Evolutionary conservation across 2,329 filamentous ascomycete species (phyloP), one percentile per base, ranked within the genome.

Genomic region (Aspergillus fructus): DNA sequence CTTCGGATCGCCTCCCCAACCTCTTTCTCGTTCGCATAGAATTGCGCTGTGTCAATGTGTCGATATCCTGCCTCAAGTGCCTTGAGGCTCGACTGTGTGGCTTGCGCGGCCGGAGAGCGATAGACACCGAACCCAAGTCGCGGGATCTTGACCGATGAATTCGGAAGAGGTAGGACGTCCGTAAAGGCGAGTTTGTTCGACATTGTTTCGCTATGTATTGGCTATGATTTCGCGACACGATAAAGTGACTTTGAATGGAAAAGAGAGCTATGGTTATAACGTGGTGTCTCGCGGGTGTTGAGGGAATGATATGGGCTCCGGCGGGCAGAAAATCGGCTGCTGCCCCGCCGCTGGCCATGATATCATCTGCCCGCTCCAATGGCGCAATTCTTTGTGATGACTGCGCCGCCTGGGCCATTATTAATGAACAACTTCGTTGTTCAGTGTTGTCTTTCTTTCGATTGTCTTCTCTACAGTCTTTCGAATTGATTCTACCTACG

Each of bases 81-180:
- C 45, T 78, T 77, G 3, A 84, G 74, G 62, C 83, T 85, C 1
- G 87, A 87, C 34, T 79, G 69, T 9, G 81, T 76, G 70, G 86
- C 89, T 60, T 79, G 76, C 42, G 80, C 68, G 39, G 77, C 69
- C 3, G 79, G 78, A 5, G 86, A 85, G 59, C 81, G 82, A 74
- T 89, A 91, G 59, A 90, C 87, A 49, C 89, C 89, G 66, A 91
- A 90, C 12, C 88, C 89, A 9, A 91, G 80, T 27, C 79, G 80
- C 23, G 89, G 89, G 17, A 91, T 87, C 54, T 75, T 75, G 62
- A 79, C 72, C 34, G 71, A 64, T 50, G 78, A 79, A 56, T 82
- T 81, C 33, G 77, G 75, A 40, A 86, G 78, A 42, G 80, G 71
- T 40, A 85, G 68, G 21, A 75, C 74, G 59, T 82, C 79, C 21